phyloP scores from a whole-genome alignment of 75 land plant species.

The Isoetes taiwanensis region DNA sequence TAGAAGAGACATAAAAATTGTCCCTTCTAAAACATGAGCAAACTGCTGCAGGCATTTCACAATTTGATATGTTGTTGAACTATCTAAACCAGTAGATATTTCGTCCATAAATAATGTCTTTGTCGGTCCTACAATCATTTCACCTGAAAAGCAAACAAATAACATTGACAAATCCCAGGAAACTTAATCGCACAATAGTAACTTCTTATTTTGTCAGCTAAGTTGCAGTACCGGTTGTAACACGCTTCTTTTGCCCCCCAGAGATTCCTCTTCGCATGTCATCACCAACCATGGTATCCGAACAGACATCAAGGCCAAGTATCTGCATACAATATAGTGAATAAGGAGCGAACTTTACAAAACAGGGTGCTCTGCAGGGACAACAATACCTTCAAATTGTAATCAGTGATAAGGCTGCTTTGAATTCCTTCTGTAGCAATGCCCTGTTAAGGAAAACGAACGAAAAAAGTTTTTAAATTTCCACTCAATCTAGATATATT shows the following conservation, averaged over 20 bases:
- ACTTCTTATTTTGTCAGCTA: no score
- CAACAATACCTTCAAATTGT: slow-evolving; percentile 59
- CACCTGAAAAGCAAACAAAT: no score
- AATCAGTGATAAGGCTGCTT: slow-evolving; percentile 44
- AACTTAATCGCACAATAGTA: no score
- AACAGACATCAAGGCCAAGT: slow-evolving; percentile 4
- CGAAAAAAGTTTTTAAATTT: no score
- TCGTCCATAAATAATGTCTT: slow-evolving; percentile 4
- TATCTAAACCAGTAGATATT: background rate
- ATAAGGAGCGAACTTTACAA: background rate
- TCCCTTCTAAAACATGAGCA: background rate
- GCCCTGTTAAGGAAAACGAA: slow-evolving; percentile 32
- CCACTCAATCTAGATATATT: background rate
- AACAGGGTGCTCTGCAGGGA: no score
- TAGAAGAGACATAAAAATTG: background rate
- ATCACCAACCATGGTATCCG: slow-evolving; percentile 6
- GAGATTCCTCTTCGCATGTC: slow-evolving; percentile 2
- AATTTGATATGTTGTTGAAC: background rate
- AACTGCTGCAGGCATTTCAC: slow-evolving; percentile 6
- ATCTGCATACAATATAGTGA: slow-evolving; percentile 3
- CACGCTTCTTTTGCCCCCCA: slow-evolving; percentile 8
- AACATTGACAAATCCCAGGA: no score
- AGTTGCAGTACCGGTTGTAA: slow-evolving; percentile 3
- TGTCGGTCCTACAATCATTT: slow-evolving; percentile 3
- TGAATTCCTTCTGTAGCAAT: slow-evolving; percentile 39